Percentiles rank a stretch among this genome's conserved stretches.
Conservation (phyloP, 2,329 filamentous ascomycete genomes). For the Verticillium dahliae region DNA sequence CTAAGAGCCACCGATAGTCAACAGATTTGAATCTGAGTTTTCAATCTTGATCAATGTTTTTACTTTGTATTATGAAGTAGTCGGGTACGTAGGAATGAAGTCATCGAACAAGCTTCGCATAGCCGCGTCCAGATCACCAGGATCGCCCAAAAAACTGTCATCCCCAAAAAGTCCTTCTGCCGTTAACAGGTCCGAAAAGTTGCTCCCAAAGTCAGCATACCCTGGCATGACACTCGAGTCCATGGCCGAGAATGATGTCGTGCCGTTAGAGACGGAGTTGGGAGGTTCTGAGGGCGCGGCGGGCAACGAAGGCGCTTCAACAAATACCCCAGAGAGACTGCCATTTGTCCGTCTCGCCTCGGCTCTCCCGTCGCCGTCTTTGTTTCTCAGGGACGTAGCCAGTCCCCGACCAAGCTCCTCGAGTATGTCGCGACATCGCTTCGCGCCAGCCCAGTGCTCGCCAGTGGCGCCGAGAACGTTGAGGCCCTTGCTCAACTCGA, state of each 20-base stretch:
- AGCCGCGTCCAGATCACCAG: constrained; percentile 23
- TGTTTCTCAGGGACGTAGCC: constrained; percentile 18
- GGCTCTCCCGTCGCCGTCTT: background rate
- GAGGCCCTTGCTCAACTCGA: constrained; percentile 31
- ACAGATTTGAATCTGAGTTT: too few species aligned
- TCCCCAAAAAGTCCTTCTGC: constrained; percentile 18
- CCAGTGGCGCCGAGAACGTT: constrained; percentile 43
- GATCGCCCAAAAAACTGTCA: constrained; percentile 19
- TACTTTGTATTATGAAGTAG: background rate
- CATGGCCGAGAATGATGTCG: background rate
- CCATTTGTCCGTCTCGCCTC: background rate
- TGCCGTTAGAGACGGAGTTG: background rate
- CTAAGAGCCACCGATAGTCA: background rate
- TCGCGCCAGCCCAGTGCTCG: constrained; percentile 45
- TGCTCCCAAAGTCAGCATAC: constrained; percentile 1
- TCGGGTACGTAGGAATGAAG: constrained; percentile 21
- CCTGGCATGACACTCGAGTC: background rate
- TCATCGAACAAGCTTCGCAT: constrained; percentile 27
- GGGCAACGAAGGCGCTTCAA: background rate
- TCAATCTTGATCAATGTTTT: too few species aligned
- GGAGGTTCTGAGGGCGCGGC: background rate
- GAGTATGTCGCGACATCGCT: constrained; percentile 35
- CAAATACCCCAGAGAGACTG: background rate
- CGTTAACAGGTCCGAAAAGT: constrained; percentile 16
- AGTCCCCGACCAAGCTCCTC: constrained; percentile 28